phyloP scores from a whole-genome alignment of 2,329 filamentous ascomycete species.

The Cercospora sp. region DNA sequence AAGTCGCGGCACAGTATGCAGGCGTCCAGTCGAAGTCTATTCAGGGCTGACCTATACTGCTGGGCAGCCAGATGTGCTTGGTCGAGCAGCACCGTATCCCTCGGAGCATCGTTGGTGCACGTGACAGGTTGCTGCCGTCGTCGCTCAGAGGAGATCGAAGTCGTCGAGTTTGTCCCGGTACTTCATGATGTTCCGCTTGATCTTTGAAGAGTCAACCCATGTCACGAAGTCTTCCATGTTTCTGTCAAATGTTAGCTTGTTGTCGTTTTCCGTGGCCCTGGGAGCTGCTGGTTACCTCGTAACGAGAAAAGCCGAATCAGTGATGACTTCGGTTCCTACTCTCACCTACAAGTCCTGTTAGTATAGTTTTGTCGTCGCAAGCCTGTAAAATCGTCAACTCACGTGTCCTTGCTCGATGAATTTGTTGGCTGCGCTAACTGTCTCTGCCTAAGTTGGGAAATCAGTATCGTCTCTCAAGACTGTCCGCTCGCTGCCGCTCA shows the following conservation, averaged over 20 bases:
- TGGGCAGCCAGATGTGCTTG: background rate
- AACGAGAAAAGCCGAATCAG: constrained; percentile 85
- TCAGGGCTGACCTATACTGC: background rate
- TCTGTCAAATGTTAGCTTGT: constrained; percentile 40
- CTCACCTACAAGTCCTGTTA: constrained; percentile 55
- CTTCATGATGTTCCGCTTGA: constrained; percentile 92
- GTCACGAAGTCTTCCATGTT: constrained; percentile 96
- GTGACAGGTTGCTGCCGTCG: constrained; percentile 1
- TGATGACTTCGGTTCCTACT: constrained; percentile 85
- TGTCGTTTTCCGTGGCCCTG: background rate
- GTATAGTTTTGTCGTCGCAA: background rate
- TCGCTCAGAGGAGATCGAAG: constrained; percentile 77
- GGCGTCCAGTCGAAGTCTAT: background rate
- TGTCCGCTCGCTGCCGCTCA: background rate
- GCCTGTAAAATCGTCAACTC: background rate
- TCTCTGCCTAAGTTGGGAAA: constrained; percentile 60
- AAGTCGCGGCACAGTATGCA: constrained; percentile 9
- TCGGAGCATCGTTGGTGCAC: background rate
- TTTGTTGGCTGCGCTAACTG: constrained; percentile 73
- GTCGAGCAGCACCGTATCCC: background rate
- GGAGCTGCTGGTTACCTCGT: constrained; percentile 51
- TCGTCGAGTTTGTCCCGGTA: constrained; percentile 95
- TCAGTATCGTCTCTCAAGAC: background rate
- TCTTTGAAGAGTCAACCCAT: constrained; percentile 94
- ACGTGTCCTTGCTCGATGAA: constrained; percentile 88